Evolutionary conservation across 1,284 basidiomycete genomes (phyloP).

Genomic region (Ceratobasidium sp.): DNA sequence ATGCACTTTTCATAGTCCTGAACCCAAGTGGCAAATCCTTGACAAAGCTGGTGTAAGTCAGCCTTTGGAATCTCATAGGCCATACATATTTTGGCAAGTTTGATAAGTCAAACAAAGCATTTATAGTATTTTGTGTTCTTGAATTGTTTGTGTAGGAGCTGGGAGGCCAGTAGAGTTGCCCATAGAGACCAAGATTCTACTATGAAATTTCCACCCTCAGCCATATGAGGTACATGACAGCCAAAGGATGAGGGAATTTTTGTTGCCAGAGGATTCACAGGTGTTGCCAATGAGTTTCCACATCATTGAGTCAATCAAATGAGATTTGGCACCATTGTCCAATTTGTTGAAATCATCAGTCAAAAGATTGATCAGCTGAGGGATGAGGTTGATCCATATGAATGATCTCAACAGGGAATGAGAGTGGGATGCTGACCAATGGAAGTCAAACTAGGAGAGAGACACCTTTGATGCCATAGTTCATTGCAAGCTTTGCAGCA

Average conservation of each 20-base stretch:
- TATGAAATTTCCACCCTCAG: conserved; percentile 46
- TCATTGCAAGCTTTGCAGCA: not conserved
- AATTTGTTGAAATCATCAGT: not conserved
- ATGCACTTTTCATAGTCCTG: too few species aligned
- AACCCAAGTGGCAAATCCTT: conserved; percentile 54
- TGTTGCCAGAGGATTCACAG: conserved; percentile 45
- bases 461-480: conserved; percentile 9
- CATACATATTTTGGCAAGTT: conserved; percentile 48
- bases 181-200: conserved; percentile 52
- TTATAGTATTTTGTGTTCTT: not conserved
- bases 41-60: conserved; percentile 49
- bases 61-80: conserved; percentile 50
- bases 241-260: conserved; percentile 55
- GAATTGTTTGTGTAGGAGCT: conserved; percentile 15
- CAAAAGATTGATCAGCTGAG: not conserved
- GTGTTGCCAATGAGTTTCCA: conserved; percentile 48
- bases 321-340: not conserved
- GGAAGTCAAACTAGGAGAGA: not conserved
- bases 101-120: too few species aligned
- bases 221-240: conserved; percentile 50
- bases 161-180: conserved; percentile 45
- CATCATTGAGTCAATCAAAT: not conserved
- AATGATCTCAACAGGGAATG: too few species aligned
- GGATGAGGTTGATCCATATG: conserved; percentile 4
- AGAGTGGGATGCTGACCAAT: too few species aligned